Conservation (phyloP, 2,329 filamentous ascomycete genomes). For the Fusarium ramigenum region DNA sequence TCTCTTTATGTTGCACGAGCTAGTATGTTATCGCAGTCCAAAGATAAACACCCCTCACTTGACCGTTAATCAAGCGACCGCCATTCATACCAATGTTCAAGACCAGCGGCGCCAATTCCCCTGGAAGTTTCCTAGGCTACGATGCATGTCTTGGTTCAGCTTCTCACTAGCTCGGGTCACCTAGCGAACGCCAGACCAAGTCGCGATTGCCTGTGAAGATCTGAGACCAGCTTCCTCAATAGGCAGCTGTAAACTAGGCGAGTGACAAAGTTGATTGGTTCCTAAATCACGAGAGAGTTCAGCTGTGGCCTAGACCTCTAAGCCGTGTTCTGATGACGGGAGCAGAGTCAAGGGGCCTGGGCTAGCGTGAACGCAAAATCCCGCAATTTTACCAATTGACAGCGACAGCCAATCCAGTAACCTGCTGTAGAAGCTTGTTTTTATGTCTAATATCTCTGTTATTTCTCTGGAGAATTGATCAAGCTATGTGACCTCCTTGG, state of each 20-base stretch:
- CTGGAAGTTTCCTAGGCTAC: neutral
- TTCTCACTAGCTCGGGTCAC: neutral
- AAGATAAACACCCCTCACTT: neutral
- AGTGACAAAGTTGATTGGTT: neutral
- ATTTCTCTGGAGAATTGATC: neutral
- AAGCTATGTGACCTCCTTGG: neutral
- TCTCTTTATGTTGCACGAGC: neutral
- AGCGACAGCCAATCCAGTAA: neutral
- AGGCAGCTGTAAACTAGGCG: neutral
- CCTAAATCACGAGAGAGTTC: neutral
- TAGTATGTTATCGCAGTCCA: neutral
- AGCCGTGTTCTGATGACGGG: neutral
- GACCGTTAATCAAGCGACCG: neutral
- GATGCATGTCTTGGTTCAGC: neutral
- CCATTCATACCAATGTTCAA: neutral
- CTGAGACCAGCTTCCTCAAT: constrained; percentile 1
- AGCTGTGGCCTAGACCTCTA: neutral
- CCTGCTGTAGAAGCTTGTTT: neutral
- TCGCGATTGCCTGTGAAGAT: neutral
- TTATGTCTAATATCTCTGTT: neutral
- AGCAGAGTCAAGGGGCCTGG: neutral
- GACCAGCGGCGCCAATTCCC: neutral
- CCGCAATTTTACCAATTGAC: neutral
- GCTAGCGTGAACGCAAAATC: neutral
- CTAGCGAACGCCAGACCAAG: neutral